Evolutionary conservation across 805 yeast genomes (phyloP).

Genomic region (Ogataea paraovalis): DNA sequence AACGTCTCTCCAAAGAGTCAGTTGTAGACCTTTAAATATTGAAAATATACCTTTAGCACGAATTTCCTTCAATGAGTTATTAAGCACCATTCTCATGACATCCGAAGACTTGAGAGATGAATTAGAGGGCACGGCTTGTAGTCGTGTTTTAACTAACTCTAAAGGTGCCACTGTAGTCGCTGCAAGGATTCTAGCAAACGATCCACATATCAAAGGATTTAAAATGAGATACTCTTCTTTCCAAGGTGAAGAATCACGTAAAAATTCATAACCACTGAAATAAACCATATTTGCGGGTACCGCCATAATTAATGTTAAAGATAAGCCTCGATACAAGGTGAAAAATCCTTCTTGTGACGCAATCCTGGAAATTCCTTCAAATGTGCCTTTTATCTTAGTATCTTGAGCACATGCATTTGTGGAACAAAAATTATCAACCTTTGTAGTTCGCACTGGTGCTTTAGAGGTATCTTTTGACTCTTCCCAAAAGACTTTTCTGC

Average conservation of each 20-base stretch:
- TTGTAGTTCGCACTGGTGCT: neutral
- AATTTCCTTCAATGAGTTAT: slow-evolving; percentile 38
- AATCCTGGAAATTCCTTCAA: slow-evolving; percentile 67
- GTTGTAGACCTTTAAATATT: slow-evolving; percentile 77
- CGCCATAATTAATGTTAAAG: slow-evolving; percentile 81
- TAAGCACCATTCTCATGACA: slow-evolving; percentile 43
- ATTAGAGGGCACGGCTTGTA: slow-evolving; percentile 78
- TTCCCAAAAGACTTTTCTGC: slow-evolving; percentile 36
- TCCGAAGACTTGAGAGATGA: slow-evolving; percentile 31
- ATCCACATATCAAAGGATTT: slow-evolving; percentile 84
- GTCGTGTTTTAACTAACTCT: slow-evolving; percentile 80
- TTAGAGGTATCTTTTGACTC: slow-evolving; percentile 5
- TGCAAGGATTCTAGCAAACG: slow-evolving; percentile 74
- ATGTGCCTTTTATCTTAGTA: slow-evolving; percentile 56
- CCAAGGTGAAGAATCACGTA: slow-evolving; percentile 71
- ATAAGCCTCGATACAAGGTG: slow-evolving; percentile 86
- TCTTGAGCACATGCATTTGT: slow-evolving; percentile 39
- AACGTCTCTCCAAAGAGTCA: slow-evolving; percentile 95
- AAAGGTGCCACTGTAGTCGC: slow-evolving; percentile 85
- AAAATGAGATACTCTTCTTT: slow-evolving; percentile 30
- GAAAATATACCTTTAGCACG: slow-evolving; percentile 53
- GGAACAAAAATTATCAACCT: slow-evolving; percentile 33
- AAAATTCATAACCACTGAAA: slow-evolving; percentile 87
- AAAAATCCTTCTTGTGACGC: slow-evolving; percentile 66
- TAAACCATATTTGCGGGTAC: slow-evolving; percentile 91